A percentile compares a stretch with the other conserved stretches of the same genome.
Evolutionary conservation across 1,139 yeast species (phyloP).

Genomic region (Hyphopichia burtonii): DNA sequence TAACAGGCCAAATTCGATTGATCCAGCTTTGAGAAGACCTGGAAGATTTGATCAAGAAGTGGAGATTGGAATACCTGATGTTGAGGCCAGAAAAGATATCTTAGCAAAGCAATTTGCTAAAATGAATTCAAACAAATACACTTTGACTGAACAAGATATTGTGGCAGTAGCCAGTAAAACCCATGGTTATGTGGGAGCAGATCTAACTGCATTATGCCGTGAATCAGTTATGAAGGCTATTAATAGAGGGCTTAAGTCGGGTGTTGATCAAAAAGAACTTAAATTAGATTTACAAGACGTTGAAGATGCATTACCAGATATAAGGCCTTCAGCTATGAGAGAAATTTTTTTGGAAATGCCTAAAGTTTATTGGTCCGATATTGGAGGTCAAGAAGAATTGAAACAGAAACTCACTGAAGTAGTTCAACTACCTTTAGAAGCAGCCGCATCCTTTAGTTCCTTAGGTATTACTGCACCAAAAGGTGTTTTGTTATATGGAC

Average conservation of each 20-base stretch:
- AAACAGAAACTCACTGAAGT: constrained; percentile 82
- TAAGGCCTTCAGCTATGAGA: constrained; percentile 95
- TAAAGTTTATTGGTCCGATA: constrained; percentile 88
- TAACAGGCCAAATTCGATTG: constrained; percentile 78
- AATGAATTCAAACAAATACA: constrained; percentile 59
- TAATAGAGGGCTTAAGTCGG: constrained; percentile 46
- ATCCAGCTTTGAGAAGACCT: constrained; percentile 50
- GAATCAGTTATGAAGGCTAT: constrained; percentile 88
- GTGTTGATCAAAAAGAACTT: constrained; percentile 21
- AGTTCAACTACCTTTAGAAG: constrained; percentile 87
- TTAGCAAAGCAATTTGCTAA: constrained; percentile 57
- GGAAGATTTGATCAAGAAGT: constrained; percentile 90
- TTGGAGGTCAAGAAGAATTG: constrained; percentile 89
- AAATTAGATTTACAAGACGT: constrained; percentile 51
- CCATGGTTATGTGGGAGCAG: constrained; percentile 72
- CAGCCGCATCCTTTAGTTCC: constrained; percentile 69
- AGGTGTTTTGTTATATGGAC: constrained; percentile 88
- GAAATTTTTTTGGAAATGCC: constrained; percentile 94
- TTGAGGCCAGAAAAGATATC: constrained; percentile 62
- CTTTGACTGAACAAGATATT: constrained; percentile 53
- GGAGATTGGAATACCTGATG: constrained; percentile 78
- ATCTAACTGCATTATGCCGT: constrained; percentile 79
- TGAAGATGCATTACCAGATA: constrained; percentile 65
- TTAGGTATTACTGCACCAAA: constrained; percentile 90
- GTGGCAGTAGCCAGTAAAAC: constrained; percentile 63